Evolutionary conservation across 2,329 filamentous ascomycete genomes (phyloP).

Genomic region (Aspergillus nomiae): DNA sequence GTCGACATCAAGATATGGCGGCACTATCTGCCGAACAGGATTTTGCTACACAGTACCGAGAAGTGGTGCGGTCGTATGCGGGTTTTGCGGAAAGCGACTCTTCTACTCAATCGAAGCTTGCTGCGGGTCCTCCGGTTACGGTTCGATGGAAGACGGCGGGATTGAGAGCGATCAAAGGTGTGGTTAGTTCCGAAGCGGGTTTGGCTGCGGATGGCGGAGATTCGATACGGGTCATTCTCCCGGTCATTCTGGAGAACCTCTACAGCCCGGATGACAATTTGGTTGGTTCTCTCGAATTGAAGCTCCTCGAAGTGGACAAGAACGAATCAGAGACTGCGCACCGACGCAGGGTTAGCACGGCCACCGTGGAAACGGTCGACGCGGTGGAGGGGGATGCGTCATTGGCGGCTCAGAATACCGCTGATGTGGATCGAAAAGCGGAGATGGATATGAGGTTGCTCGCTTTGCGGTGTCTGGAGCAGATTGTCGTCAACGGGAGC

Average conservation of each 20-base stretch:
- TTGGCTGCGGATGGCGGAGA: slow-evolving; percentile 73
- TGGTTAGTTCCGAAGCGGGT: slow-evolving; percentile 78
- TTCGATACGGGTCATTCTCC: slow-evolving; percentile 77
- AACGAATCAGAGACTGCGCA: slow-evolving; percentile 64
- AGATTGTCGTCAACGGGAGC: slow-evolving; percentile 75
- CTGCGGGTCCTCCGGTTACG: slow-evolving; percentile 69
- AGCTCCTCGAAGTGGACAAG: slow-evolving; percentile 69
- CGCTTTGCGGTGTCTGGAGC: slow-evolving; percentile 82
- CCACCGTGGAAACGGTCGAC: slow-evolving; percentile 73
- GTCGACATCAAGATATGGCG: slow-evolving; percentile 82
- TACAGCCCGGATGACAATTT: slow-evolving; percentile 66
- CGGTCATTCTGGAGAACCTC: slow-evolving; percentile 83
- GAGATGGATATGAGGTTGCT: slow-evolving; percentile 85
- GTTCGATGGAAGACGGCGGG: slow-evolving; percentile 77
- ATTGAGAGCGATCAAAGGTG: slow-evolving; percentile 75
- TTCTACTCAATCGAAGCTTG: slow-evolving; percentile 48
- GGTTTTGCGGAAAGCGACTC: slow-evolving; percentile 70
- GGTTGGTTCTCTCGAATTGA: slow-evolving; percentile 67
- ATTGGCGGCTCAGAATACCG: slow-evolving; percentile 72
- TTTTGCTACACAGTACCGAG: slow-evolving; percentile 79
- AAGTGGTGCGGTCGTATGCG: slow-evolving; percentile 78
- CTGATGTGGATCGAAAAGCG: slow-evolving; percentile 84
- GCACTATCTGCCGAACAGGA: slow-evolving; percentile 82
- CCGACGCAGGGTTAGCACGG: slow-evolving; percentile 73
- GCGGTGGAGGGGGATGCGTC: slow-evolving; percentile 68